These are phyloP conservation scores for Phytophthora sp. DNA, from an alignment of 352 stramenopile genomes.

Conservation along the genomic window DNA sequence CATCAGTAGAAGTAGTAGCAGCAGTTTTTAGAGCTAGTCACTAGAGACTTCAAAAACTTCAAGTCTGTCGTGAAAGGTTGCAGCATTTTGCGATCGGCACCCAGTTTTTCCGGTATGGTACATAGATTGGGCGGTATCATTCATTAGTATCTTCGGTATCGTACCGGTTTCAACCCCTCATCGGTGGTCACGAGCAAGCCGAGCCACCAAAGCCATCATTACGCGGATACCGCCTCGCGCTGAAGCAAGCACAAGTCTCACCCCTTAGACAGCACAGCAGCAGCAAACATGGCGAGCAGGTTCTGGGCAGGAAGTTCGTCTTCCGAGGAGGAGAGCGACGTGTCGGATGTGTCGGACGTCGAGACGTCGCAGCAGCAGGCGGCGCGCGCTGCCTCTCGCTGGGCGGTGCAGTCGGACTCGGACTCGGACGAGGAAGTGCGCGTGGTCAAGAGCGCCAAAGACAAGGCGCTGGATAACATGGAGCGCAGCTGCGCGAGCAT, in stretches of 20 bases:
- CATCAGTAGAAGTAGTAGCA: slow-evolving; percentile 9
- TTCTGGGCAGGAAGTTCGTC: slow-evolving; percentile 87
- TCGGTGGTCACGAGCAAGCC: slow-evolving; percentile 19
- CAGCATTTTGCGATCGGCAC: not conserved
- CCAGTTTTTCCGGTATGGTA: not conserved
- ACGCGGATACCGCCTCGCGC: slow-evolving; percentile 28
- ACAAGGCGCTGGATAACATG: slow-evolving; percentile 85
- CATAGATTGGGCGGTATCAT: not conserved
- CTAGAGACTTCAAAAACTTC: slow-evolving; percentile 6
- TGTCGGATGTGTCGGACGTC: slow-evolving; percentile 77
- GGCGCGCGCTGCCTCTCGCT: slow-evolving; percentile 73
- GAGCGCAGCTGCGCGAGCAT: slow-evolving; percentile 73
- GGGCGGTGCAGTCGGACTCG: slow-evolving; percentile 85
- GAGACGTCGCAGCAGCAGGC: slow-evolving; percentile 79
- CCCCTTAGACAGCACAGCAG: slow-evolving; percentile 20
- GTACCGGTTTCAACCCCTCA: slow-evolving; percentile 12
- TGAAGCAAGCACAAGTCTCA: slow-evolving; percentile 11
- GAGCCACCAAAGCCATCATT: slow-evolving; percentile 21
- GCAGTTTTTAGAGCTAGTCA: slow-evolving; percentile 16
- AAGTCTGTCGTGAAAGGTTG: not conserved
- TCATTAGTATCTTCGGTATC: not conserved
- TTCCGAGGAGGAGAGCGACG: slow-evolving; percentile 81
- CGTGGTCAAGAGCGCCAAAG: slow-evolving; percentile 96
- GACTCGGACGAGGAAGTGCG: slow-evolving; percentile 89
- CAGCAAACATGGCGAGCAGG: slow-evolving; percentile 71